Conservation (phyloP, 768 basidiomycete genomes). For the Gymnopilus junonius region DNA sequence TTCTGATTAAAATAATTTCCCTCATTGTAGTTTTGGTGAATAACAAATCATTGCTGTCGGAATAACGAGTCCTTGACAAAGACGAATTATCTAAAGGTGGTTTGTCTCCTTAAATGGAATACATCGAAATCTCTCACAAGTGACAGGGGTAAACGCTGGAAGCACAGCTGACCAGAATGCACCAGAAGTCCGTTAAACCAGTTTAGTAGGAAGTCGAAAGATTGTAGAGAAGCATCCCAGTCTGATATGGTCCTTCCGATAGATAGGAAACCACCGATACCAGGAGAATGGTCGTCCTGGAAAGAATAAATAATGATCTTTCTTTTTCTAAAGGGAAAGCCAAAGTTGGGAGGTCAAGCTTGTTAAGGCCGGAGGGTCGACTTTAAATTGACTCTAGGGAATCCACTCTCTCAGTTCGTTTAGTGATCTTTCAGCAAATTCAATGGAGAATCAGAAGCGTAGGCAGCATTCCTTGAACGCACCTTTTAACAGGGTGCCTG, state of each 20-base stretch:
- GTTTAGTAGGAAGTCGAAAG: neutral
- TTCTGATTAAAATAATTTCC: too few species aligned
- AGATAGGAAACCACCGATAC: neutral
- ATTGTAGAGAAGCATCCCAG: neutral
- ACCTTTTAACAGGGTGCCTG: neutral
- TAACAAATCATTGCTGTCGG: too few species aligned
- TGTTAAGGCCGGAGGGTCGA: neutral
- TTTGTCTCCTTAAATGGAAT: too few species aligned
- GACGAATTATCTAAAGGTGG: too few species aligned
- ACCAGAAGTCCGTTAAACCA: too few species aligned
- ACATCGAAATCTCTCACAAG: too few species aligned
- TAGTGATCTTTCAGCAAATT: neutral
- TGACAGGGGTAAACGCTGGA: too few species aligned
- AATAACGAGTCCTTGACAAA: too few species aligned
- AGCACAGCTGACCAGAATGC: too few species aligned
- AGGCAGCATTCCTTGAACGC: neutral
- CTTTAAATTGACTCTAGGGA: neutral
- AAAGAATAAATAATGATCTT: neutral
- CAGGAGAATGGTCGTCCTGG: neutral
- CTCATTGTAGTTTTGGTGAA: too few species aligned
- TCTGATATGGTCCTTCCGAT: neutral
- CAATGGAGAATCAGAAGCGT: neutral
- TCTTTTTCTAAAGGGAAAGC: neutral
- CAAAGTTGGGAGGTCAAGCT: neutral
- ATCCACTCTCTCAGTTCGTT: neutral